A percentile compares a stretch with the other conserved stretches of the same genome.
phyloP scores from a whole-genome alignment of 2,329 filamentous ascomycete genomes.

The Diplocarpon mali region DNA sequence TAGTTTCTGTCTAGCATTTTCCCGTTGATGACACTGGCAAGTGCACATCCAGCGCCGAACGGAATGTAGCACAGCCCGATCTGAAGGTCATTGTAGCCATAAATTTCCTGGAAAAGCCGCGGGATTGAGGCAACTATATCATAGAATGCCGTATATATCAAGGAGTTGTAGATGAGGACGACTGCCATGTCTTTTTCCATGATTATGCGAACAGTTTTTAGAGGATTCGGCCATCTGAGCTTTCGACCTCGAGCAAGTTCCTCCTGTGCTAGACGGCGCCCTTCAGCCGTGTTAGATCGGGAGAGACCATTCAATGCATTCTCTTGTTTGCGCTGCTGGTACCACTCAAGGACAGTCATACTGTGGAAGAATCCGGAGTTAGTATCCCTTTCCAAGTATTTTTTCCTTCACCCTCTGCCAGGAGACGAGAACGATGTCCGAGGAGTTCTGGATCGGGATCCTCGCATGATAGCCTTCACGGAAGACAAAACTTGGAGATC shows the following conservation, averaged over 20 bases:
- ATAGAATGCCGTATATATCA: slow-evolving; percentile 47
- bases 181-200: slow-evolving; percentile 47
- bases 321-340: slow-evolving; percentile 17
- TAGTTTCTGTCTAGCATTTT: slow-evolving; percentile 55
- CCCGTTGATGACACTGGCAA: slow-evolving; percentile 45
- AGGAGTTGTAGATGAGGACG: slow-evolving; percentile 40
- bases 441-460: too few species aligned
- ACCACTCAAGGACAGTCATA: slow-evolving; percentile 41
- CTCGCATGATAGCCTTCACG: too few species aligned
- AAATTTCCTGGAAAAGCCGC: slow-evolving; percentile 31
- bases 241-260: slow-evolving; percentile 31
- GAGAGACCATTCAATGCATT: slow-evolving; percentile 19
- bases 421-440: too few species aligned
- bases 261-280: slow-evolving; percentile 24
- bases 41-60: slow-evolving; percentile 37
- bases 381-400: too few species aligned
- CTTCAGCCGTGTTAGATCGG: slow-evolving; percentile 27
- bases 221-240: slow-evolving; percentile 44
- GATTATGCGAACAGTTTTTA: slow-evolving; percentile 42
- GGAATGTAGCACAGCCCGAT: slow-evolving; percentile 30
- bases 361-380: too few species aligned
- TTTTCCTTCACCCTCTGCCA: too few species aligned
- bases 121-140: slow-evolving; percentile 40
- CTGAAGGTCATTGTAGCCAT: slow-evolving; percentile 26
- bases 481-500: too few species aligned